A percentile compares a stretch with the other conserved stretches of the same genome.
Evolutionary conservation across 257 asterid genomes (phyloP).

Genomic region (Marsdenia floribunda): DNA sequence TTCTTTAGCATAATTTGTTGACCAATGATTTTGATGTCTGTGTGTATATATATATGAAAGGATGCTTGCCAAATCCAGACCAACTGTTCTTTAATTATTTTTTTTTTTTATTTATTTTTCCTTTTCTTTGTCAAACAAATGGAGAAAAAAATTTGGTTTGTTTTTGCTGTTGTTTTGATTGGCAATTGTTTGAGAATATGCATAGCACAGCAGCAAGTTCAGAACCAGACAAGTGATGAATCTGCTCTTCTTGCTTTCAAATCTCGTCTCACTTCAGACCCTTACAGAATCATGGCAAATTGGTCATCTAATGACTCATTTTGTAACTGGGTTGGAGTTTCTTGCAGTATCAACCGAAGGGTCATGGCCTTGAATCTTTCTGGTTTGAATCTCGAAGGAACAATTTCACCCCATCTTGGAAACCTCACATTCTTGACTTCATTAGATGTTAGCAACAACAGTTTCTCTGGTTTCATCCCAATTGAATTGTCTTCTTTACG

Average conservation of each 20-base stretch:
- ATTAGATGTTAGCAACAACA: conserved; percentile 21
- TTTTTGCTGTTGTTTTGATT: not conserved
- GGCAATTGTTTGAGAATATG: not conserved
- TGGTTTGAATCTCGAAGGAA: conserved; percentile 10
- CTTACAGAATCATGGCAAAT: conserved; percentile 18
- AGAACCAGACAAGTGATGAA: conserved; percentile 16
- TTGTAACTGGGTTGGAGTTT: conserved; percentile 37
- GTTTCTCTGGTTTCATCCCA: conserved; percentile 40
- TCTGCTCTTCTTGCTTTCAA: conserved; percentile 32
- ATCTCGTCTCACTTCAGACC: conserved; percentile 25
- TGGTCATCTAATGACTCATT: conserved; percentile 19
- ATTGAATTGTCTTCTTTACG: conserved; percentile 29
- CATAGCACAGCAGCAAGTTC: not conserved
- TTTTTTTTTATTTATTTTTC: too few species aligned
- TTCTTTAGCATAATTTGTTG: not conserved
- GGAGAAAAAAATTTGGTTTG: not conserved
- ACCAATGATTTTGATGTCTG: not conserved
- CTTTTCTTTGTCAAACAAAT: not conserved
- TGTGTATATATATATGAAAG: not conserved
- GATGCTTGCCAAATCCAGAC: not conserved
- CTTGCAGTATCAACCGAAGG: conserved; percentile 24
- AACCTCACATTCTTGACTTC: conserved; percentile 18
- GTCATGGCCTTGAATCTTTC: conserved; percentile 30
- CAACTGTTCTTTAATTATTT: too few species aligned
- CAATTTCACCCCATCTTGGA: conserved; percentile 23